Evolutionary conservation across 495 filamentous ascomycete species (phyloP), one percentile per base, ranked within the genome.

Genomic region (Aspergillus cristatus): DNA sequence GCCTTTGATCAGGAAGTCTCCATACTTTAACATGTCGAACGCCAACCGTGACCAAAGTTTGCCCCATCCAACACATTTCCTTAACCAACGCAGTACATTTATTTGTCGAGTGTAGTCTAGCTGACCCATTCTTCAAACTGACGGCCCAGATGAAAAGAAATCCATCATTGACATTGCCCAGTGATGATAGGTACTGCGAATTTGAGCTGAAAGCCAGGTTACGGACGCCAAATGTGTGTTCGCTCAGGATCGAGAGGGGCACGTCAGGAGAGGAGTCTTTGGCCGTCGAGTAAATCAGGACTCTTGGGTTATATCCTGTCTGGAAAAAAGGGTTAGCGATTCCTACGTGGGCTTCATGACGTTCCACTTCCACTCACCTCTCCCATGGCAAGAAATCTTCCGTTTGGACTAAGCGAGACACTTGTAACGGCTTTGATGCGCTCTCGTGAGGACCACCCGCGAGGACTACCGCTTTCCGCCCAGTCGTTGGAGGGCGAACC

Each of bases 361-460:
- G 20, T 24, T 24, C 20, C 20, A n/a, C 18, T 2, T 25, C 15
- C 6, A 54, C 66, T 47, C 57, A 82, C 79, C 68, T 98, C 91
- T 54, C 91, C 91, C 20, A 96, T 80, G 17, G 93, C 91, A 28
- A 98, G 72, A 53, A 84, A 86, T 42, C 75, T 81, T 31, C 86
- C 91, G 71, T 95, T 86, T 3, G 78, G 82, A 58, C 88, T 96
- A 38, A 98, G 78, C 14, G 84, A 84, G 17, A 97, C 73, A 62
- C 86, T 93, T n/a, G 88, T 95, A 1, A 88, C 85, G n/a, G 90
- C 86, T 59, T 95, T 95, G 52, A 94, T 82, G 42, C 88, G 72
- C 56, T 95, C 89, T 46, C 85, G 75, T 18, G 84, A 87, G 6
- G 83, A 86, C 84, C 83, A 86, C 22, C 76, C 81, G 42, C 80